A percentile compares a stretch with the other conserved stretches of the same genome.
These are phyloP conservation scores for Tuber borchii DNA, from an alignment of 495 filamentous ascomycete genomes.

Conservation along the genomic window DNA sequence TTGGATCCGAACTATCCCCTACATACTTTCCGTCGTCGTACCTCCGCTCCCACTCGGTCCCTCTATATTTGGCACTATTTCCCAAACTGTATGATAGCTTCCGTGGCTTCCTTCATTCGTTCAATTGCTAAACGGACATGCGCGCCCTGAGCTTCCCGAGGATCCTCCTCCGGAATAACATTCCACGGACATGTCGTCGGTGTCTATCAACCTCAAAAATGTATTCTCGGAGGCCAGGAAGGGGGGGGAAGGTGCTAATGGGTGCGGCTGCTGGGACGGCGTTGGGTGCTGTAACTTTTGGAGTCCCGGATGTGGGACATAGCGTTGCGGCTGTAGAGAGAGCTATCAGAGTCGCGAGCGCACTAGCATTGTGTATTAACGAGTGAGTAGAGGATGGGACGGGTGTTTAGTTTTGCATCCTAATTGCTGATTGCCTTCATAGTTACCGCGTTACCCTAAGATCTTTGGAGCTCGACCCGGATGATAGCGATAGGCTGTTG, in stretches of 20 bases:
- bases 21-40: conserved; percentile 4
- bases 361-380: conserved; percentile 75
- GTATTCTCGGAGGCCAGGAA: conserved; percentile 28
- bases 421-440: conserved; percentile 23
- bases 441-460: conserved; percentile 80
- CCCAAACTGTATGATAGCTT: conserved; percentile 22
- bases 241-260: conserved; percentile 46
- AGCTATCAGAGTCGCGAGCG: conserved; percentile 68
- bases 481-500: conserved; percentile 60
- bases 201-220: conserved; percentile 19
- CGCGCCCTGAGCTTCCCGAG: conserved; percentile 21
- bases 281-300: conserved; percentile 58
- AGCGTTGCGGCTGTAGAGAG: conserved; percentile 66
- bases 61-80: background rate
- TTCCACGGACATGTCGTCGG: conserved; percentile 40
- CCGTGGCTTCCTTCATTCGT: conserved; percentile 12
- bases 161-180: conserved; percentile 22
- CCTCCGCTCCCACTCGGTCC: background rate
- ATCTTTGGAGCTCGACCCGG: conserved; percentile 51
- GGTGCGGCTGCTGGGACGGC: conserved; percentile 52
- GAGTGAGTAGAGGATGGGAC: conserved; percentile 57
- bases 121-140: conserved; percentile 28
- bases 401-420: conserved; percentile 4
- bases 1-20: conserved; percentile 4
- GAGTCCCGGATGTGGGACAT: conserved; percentile 52